phyloP scores from a whole-genome alignment of 768 basidiomycete genomes.

The Boletus barrowsii region DNA sequence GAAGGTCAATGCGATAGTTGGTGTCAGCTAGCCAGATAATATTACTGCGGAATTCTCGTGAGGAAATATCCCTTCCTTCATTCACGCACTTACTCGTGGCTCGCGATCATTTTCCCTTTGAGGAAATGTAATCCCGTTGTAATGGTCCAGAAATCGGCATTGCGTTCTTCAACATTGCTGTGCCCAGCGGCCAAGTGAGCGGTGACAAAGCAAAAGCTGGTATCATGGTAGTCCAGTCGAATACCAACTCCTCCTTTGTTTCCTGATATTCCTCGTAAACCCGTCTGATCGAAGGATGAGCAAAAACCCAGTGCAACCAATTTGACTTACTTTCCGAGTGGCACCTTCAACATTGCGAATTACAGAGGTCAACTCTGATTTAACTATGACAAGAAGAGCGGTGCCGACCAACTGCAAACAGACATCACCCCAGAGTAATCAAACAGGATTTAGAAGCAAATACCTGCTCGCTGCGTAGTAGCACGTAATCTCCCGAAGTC shows the following conservation, averaged over 20 bases:
- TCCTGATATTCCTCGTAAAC: slow-evolving; percentile 89
- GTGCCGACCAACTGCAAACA: slow-evolving; percentile 83
- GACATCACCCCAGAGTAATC: neutral
- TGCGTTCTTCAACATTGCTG: slow-evolving; percentile 82
- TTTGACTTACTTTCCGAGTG: slow-evolving; percentile 72
- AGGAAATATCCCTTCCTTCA: slow-evolving; percentile 1
- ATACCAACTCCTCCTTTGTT: slow-evolving; percentile 97
- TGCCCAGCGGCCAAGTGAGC: slow-evolving; percentile 98
- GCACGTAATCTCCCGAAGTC: slow-evolving; percentile 70
- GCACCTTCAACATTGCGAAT: slow-evolving; percentile 92
- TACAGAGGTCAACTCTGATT: slow-evolving; percentile 67
- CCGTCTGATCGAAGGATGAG: slow-evolving; percentile 53
- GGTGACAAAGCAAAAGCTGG: slow-evolving; percentile 92
- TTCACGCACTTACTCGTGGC: slow-evolving; percentile 72
- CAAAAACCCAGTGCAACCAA: neutral
- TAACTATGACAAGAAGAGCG: slow-evolving; percentile 82
- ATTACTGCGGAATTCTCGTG: slow-evolving; percentile 52
- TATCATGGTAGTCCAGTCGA: slow-evolving; percentile 86
- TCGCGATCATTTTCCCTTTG: slow-evolving; percentile 82
- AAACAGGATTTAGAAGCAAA: neutral
- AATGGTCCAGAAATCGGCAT: slow-evolving; percentile 90
- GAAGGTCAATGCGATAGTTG: slow-evolving; percentile 89
- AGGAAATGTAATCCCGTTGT: slow-evolving; percentile 79
- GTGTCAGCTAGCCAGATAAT: slow-evolving; percentile 93
- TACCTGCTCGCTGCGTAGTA: slow-evolving; percentile 92